A percentile compares a stretch with the other conserved stretches of the same genome.
phyloP scores from a whole-genome alignment of 768 basidiomycete genomes.

The Mycena latifolia region DNA sequence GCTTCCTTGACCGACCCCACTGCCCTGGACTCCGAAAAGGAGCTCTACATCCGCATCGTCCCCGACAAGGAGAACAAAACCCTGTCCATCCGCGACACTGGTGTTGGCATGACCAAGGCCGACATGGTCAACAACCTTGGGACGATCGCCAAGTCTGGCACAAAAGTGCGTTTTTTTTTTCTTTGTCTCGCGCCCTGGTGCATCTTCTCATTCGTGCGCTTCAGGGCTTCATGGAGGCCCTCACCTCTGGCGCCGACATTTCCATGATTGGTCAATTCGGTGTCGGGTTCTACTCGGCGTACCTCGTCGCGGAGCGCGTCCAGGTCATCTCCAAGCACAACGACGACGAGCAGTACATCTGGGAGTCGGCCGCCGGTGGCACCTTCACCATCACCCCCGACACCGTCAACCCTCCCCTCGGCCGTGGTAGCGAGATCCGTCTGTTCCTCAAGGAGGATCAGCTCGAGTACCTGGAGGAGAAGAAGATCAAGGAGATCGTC shows the following conservation, averaged over 20 bases:
- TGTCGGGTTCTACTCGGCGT: slow-evolving; percentile 99
- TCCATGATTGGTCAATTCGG: slow-evolving; percentile 99
- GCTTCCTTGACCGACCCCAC: slow-evolving; percentile 94
- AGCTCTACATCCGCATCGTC: slow-evolving; percentile 93
- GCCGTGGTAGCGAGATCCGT: slow-evolving; percentile 93
- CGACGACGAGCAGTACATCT: slow-evolving; percentile 99
- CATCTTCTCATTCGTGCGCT: slow-evolving; percentile 1
- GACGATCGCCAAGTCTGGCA: slow-evolving; percentile 95
- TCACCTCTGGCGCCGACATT: slow-evolving; percentile 89
- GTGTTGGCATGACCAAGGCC: slow-evolving; percentile 99
- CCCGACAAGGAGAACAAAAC: slow-evolving; percentile 97
- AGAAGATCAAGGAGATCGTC: slow-evolving; percentile 98
- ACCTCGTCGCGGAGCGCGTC: slow-evolving; percentile 98
- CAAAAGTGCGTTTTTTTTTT: slow-evolving; percentile 69
- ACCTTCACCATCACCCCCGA: slow-evolving; percentile 99
- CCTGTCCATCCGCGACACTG: slow-evolving; percentile 92
- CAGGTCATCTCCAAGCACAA: slow-evolving; percentile 99
- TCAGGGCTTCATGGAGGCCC: slow-evolving; percentile 99
- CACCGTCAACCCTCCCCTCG: slow-evolving; percentile 88
- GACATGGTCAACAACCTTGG: slow-evolving; percentile 99
- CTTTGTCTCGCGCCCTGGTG: neutral
- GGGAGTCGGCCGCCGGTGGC: slow-evolving; percentile 99
- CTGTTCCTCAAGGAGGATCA: slow-evolving; percentile 98
- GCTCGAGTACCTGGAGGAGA: slow-evolving; percentile 99
- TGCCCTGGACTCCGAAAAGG: slow-evolving; percentile 90